Percentiles rank a stretch among this genome's conserved stretches.
These are phyloP conservation scores for Echeveria elegans DNA, from an alignment of 164 flowering plant genomes.

Conservation along the genomic window DNA sequence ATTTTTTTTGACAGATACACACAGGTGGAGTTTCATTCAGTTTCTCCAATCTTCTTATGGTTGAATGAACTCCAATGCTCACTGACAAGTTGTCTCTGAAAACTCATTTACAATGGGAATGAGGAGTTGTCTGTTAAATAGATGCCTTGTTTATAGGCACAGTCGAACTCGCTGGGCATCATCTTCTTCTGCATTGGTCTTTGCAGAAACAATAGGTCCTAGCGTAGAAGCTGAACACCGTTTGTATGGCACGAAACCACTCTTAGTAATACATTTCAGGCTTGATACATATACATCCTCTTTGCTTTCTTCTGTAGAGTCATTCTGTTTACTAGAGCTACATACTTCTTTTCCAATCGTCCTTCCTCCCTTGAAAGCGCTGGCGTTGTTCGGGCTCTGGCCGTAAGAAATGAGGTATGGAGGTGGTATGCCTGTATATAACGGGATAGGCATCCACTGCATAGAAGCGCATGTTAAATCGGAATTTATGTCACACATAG, in stretches of 20 bases:
- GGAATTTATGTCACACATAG: neutral
- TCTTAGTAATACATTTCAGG: conserved; percentile 4
- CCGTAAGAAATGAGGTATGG: conserved; percentile 3
- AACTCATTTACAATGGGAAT: neutral
- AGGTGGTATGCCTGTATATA: conserved; percentile 13
- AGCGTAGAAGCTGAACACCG: conserved; percentile 32
- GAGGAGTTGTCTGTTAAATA: neutral
- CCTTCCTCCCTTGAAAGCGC: conserved; percentile 13
- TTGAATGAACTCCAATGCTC: neutral
- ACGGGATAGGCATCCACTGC: conserved; percentile 11
- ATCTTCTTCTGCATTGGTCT: conserved; percentile 18
- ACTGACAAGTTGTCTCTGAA: neutral
- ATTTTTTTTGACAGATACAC: neutral
- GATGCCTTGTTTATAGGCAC: conserved; percentile 26
- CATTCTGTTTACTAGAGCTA: conserved; percentile 16
- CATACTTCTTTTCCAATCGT: conserved; percentile 19
- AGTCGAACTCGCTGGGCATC: conserved; percentile 32
- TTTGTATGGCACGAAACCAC: conserved; percentile 49
- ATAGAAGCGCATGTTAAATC: conserved; percentile 7
- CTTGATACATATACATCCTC: neutral
- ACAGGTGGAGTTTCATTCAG: neutral
- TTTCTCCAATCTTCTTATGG: neutral
- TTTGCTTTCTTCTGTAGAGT: conserved; percentile 15
- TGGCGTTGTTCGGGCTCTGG: neutral
- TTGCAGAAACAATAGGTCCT: conserved; percentile 18